Evolutionary conservation across 441 rosid species (phyloP), one percentile per base, ranked within the genome.

Genomic region (Codiaeum variegatum): DNA sequence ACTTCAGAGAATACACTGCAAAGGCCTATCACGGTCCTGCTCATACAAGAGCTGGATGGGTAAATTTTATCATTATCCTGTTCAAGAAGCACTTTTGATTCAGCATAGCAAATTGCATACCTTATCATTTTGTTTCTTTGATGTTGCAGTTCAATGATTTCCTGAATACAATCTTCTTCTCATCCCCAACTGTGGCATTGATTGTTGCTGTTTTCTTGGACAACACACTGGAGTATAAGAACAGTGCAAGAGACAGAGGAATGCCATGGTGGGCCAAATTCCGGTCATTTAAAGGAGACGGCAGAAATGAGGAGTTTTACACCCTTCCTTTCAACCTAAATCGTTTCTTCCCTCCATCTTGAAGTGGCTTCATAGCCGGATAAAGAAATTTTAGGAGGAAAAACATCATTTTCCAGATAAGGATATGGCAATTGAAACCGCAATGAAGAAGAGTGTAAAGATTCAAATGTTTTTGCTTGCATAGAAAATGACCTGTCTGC

Each of bases 261-360:
- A 86, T 96, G 96, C 94, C 94, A 16, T 96, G 99, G 98, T 96
- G 99, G 98, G 97, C 79, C 47, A 93, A 90, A 77, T 93, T 96
- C 81, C 80, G 96, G 66, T 84, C 98, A 26, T 93, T 96, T 67
- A 90, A 93, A 82, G 99, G 97, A 74, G 97, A 96, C 82, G 83
- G 90, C 81, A 81, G 99, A 66, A 96, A 92, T 67, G 98, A 91
- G 42, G 98, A 96, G 76, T 96, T 96, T 78, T 96, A 96, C 81
- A 89, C 98, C 18, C 97, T 93, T 65, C 98, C 97, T 18, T 96
- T 93, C 82, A 96, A 93, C 82, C 88, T 93, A 16, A 88, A 93
- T 86, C 96, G 98, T 46, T 93, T 93, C 88, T 96, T 96, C 84
- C 98, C 99, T 23, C 99, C 99, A 26, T 91, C 99, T 8, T 91